A percentile compares a stretch with the other conserved stretches of the same genome.
Conservation (phyloP, 1,139 yeast genomes). For the Ogataea hybrid region DNA sequence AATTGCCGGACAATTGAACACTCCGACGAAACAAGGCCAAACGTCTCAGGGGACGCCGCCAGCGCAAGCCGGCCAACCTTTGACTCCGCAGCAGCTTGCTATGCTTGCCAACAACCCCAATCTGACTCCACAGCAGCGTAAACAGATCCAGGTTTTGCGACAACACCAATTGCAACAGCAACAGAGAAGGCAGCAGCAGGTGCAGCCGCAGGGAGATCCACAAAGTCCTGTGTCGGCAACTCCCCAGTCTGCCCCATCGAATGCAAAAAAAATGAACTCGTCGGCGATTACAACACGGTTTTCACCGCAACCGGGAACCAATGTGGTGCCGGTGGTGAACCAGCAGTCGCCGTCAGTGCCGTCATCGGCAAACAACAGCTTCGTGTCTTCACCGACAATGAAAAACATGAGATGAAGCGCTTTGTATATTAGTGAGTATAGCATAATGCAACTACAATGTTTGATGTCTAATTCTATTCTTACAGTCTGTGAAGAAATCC, state of each 20-base stretch:
- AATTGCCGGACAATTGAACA: constrained; percentile 14
- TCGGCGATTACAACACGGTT: constrained; percentile 30
- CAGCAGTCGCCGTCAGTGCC: constrained; percentile 11
- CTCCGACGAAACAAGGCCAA: constrained; percentile 11
- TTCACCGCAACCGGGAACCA: constrained; percentile 30
- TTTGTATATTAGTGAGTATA: constrained; percentile 8
- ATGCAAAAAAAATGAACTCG: constrained; percentile 30
- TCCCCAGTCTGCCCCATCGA: constrained; percentile 24
- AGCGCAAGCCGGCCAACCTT: constrained; percentile 10
- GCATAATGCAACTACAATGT: constrained; percentile 5
- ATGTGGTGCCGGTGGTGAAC: constrained; percentile 13
- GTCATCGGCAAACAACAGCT: constrained; percentile 15
- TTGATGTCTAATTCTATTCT: constrained; percentile 6
- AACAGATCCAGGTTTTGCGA: constrained; percentile 27
- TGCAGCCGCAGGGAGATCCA: constrained; percentile 20
- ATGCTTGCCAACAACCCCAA: constrained; percentile 28
- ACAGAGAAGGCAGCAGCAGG: constrained; percentile 19
- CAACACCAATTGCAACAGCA: constrained; percentile 26
- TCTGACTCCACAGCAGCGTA: constrained; percentile 29
- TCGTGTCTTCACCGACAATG: constrained; percentile 13
- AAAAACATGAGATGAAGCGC: constrained; percentile 5
- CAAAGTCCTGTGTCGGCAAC: constrained; percentile 19
- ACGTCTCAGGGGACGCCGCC: constrained; percentile 10
- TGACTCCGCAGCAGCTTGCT: constrained; percentile 28
- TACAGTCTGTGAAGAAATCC: constrained; percentile 1